phyloP scores from a whole-genome alignment of 2,329 filamentous ascomycete species.

The Incumbomyces delicatus region DNA sequence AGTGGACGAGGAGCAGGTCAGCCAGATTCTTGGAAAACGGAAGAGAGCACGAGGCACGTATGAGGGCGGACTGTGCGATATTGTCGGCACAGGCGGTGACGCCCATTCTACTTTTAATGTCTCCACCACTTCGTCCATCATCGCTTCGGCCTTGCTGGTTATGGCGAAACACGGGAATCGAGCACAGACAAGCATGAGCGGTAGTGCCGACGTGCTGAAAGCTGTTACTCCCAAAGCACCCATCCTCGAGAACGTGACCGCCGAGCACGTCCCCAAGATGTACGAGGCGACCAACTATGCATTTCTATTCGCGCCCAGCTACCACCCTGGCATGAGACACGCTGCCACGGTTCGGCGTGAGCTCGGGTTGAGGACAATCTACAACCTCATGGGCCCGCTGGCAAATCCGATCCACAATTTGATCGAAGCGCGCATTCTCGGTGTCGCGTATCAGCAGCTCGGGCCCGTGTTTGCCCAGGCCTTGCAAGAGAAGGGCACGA shows the following conservation, averaged over 20 bases:
- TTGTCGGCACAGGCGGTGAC: constrained; percentile 94
- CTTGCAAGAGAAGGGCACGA: constrained; percentile 61
- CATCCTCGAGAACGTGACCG: constrained; percentile 62
- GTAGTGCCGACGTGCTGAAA: constrained; percentile 82
- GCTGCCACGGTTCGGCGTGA: constrained; percentile 77
- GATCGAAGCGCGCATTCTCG: constrained; percentile 85
- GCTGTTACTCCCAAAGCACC: constrained; percentile 63
- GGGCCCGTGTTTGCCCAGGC: constrained; percentile 85
- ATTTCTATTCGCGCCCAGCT: constrained; percentile 91
- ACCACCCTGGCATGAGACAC: constrained; percentile 89
- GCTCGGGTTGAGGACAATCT: constrained; percentile 89
- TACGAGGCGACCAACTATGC: constrained; percentile 81
- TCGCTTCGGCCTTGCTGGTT: constrained; percentile 75
- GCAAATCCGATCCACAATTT: constrained; percentile 78
- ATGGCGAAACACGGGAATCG: constrained; percentile 94
- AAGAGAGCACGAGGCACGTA: constrained; percentile 63
- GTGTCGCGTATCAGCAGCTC: constrained; percentile 77
- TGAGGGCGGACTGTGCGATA: constrained; percentile 77
- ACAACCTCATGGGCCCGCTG: constrained; percentile 89
- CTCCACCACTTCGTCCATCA: constrained; percentile 85
- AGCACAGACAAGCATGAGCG: constrained; percentile 89
- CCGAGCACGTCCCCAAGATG: constrained; percentile 59
- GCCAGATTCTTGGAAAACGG: constrained; percentile 42
- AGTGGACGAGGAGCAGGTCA: constrained; percentile 57
- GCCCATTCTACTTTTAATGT: constrained; percentile 98